Evolutionary conservation across 768 basidiomycete genomes (phyloP).

Genomic region (Tricholoma sp.): DNA sequence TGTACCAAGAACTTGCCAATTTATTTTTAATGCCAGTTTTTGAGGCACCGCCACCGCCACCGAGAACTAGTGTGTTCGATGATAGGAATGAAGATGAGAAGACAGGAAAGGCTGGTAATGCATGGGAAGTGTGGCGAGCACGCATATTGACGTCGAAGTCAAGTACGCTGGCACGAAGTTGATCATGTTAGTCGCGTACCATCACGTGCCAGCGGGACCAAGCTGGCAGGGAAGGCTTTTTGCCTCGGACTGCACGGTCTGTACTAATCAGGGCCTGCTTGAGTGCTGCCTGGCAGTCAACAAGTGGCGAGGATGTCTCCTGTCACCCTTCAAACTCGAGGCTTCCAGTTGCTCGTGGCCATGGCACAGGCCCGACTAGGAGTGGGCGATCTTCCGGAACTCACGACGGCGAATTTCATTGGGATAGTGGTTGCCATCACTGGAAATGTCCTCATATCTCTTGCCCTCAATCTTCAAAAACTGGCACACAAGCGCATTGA

Average conservation of each 20-base stretch:
- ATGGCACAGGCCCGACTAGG: constrained; percentile 9
- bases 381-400: constrained; percentile 43
- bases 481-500: constrained; percentile 77
- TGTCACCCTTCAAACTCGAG: background rate
- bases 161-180: background rate
- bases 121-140: constrained; percentile 69
- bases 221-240: background rate
- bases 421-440: constrained; percentile 80
- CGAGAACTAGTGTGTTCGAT: constrained; percentile 68
- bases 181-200: background rate
- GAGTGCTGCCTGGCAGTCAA: background rate
- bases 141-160: constrained; percentile 48
- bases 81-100: constrained; percentile 81
- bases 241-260: too few relatives aligned
- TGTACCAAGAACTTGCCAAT: constrained; percentile 51
- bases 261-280: background rate
- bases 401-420: constrained; percentile 53
- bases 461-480: constrained; percentile 91
- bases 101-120: constrained; percentile 81
- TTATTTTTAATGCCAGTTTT: constrained; percentile 93
- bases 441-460: constrained; percentile 84
- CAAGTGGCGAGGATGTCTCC: background rate
- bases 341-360: constrained; percentile 1
- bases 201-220: constrained; percentile 9
- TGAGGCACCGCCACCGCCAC: constrained; percentile 86